Base-by-base conservation (phyloP, 306 rosid species). In the Castanopsis chinensis region DNA sequence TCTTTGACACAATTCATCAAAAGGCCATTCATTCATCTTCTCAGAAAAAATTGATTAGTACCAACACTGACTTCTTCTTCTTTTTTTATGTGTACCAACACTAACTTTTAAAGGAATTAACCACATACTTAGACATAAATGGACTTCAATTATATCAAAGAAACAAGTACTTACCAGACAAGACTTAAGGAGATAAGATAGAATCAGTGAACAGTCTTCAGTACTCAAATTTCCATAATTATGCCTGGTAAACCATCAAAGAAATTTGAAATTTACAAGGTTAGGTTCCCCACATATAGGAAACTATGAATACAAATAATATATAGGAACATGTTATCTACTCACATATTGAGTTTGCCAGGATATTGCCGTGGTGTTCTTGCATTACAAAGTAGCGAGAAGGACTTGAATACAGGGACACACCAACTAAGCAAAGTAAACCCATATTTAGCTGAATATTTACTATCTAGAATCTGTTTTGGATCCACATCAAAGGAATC, bases 401-500 rank as follows among this genome's bases (percentile, higher is more conserved):
- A 82, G 68, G 86, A 93, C 89, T 91, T 91, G 89, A 90, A 95
- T 77, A 88, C 85, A 32, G 98, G 99, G 76, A 90, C 86, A 82
- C 89, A 90, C 96, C 97, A 92, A 84, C 83, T 86, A 57, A 83
- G 76, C 69, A 86, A 75, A 82, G 82, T 69, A 65, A 85, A 80
- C 52, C 81, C 85, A 78, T 69, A 75, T 82, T 88, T 86, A 51
- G 88, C 71, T 23, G 87, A 85, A 79, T 79, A 84, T 84, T 86
- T 87, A 85, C 69, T 67, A 69, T 90, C 96, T 23, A 70, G 84
- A 80, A 65, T 77, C 76, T 83, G 88, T 80, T 84, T 87, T 80
- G 80, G 85, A 76, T 89, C 95, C 3, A 79, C 70, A 69, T 90
- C 94, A 73, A 76, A 76, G 79, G 81, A 75, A 82, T 69, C 75